phyloP scores from a whole-genome alignment of 2,329 filamentous ascomycete genomes.

The Epichloe sp. region DNA sequence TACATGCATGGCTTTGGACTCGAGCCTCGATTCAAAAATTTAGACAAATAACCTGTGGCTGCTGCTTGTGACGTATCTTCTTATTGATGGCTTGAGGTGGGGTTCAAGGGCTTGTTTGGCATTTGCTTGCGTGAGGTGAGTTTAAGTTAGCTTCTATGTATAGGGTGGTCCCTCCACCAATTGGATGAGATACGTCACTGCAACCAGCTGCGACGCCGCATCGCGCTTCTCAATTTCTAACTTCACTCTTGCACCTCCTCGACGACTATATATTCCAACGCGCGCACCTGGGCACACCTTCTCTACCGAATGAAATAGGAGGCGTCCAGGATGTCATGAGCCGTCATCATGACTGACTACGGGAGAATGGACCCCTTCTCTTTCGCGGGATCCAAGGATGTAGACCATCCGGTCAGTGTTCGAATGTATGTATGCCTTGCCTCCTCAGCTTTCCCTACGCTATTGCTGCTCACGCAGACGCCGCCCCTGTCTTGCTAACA shows the following conservation, averaged over 20 bases:
- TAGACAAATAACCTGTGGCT: not conserved
- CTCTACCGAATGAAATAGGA: not conserved
- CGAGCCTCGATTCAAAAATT: too few species aligned
- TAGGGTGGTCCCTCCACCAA: not conserved
- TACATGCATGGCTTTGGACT: too few species aligned
- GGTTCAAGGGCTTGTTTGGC: too few species aligned
- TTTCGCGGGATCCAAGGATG: conserved; percentile 77
- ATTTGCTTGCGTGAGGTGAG: too few species aligned
- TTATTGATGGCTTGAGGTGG: too few species aligned
- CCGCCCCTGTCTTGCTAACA: conserved; percentile 9
- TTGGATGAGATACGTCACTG: not conserved
- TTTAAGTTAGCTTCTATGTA: too few species aligned
- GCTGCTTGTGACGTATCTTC: not conserved
- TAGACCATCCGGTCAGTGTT: conserved; percentile 59
- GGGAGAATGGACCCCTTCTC: conserved; percentile 82
- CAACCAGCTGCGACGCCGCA: not conserved
- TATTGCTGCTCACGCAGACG: not conserved
- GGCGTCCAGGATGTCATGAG: conserved; percentile 16
- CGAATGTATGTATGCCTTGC: conserved; percentile 49
- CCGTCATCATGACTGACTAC: conserved; percentile 22
- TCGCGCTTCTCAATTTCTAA: not conserved
- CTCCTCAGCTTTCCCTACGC: not conserved
- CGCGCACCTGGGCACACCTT: not conserved
- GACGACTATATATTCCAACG: not conserved
- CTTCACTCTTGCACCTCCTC: not conserved